These are phyloP conservation scores for Pseudomonodictys pantanalensis DNA, from an alignment of 495 filamentous ascomycete genomes.

Conservation along the genomic window DNA sequence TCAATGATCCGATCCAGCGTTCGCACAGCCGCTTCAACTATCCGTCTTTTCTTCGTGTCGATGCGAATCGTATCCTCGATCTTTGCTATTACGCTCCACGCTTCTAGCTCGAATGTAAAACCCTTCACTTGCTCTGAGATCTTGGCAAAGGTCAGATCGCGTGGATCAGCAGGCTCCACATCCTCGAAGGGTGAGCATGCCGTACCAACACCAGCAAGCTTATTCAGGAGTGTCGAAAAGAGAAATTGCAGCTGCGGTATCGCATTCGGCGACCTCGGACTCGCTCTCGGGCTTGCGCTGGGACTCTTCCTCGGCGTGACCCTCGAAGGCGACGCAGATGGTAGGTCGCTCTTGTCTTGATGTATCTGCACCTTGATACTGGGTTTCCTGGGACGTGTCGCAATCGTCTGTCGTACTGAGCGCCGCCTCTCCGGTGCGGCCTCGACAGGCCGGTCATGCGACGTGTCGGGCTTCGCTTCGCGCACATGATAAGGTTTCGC, in stretches of 20 bases:
- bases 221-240: background rate
- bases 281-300: background rate
- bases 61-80: constrained; percentile 8
- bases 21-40: constrained; percentile 7
- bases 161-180: constrained; percentile 2
- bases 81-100: constrained; percentile 10
- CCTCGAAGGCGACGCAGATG: background rate
- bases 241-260: constrained; percentile 7
- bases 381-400: background rate
- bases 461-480: background rate
- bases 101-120: constrained; percentile 9
- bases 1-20: constrained; percentile 7
- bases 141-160: constrained; percentile 12
- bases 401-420: background rate
- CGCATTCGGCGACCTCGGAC: constrained; percentile 4
- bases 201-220: constrained; percentile 1
- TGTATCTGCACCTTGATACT: constrained; percentile 21
- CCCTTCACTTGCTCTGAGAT: constrained; percentile 14
- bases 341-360: background rate
- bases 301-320: background rate
- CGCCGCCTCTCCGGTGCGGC: background rate
- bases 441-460: background rate
- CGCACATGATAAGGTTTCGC: constrained; percentile 4
- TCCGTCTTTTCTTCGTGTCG: constrained; percentile 2
- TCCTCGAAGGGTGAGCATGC: constrained; percentile 4